A percentile compares a stretch with the other conserved stretches of the same genome.
phyloP scores from a whole-genome alignment of 805 yeast species.

The Saccharomycopsis oosterbeekiorum region DNA sequence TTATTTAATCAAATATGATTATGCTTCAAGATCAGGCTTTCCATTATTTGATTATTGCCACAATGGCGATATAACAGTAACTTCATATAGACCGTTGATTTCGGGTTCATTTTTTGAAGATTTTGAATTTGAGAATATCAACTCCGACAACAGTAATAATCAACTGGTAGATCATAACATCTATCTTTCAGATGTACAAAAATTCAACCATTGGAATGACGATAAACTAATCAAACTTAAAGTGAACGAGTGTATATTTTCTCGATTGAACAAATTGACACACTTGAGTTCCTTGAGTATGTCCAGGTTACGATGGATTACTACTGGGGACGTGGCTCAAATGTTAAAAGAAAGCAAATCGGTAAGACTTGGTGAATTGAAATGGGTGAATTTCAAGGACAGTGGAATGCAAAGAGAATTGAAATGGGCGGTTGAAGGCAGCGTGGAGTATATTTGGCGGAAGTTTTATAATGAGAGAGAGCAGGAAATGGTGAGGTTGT shows the following conservation, averaged over 20 bases:
- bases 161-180: neutral
- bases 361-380: conserved; percentile 3
- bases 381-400: conserved; percentile 9
- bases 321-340: conserved; percentile 8
- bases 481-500: neutral
- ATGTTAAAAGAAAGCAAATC: conserved; percentile 4
- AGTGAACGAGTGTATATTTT: conserved; percentile 6
- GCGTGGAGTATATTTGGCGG: conserved; percentile 5
- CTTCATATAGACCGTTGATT: neutral
- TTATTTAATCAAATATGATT: conserved; percentile 37
- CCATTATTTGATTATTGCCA: neutral
- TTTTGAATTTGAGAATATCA: neutral
- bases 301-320: conserved; percentile 11
- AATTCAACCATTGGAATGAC: conserved; percentile 9
- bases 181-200: conserved; percentile 15
- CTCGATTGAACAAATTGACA: conserved; percentile 1
- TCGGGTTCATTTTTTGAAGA: neutral
- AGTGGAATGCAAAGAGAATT: conserved; percentile 18
- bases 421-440: conserved; percentile 17
- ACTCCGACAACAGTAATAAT: neutral
- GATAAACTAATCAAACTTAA: conserved; percentile 12
- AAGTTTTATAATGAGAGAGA: neutral
- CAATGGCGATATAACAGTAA: neutral
- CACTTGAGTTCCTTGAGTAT: conserved; percentile 3
- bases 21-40: neutral